Evolutionary conservation across 2,329 filamentous ascomycete genomes (phyloP).

Genomic region (Immersiporthe knoxdaviesiana): DNA sequence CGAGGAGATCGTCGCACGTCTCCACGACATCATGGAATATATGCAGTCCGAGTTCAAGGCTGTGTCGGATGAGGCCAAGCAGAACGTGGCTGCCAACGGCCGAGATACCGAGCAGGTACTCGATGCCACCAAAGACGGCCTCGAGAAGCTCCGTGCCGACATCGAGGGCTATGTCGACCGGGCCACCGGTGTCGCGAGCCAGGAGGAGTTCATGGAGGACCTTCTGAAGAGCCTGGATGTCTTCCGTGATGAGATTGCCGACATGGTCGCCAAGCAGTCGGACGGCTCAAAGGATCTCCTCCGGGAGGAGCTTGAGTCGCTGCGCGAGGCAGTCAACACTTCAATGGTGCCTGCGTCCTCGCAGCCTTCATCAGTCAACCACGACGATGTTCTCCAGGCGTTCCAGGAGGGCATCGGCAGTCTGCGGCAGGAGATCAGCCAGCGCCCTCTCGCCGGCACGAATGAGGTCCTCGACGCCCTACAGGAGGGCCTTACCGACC

Average conservation of each 20-base stretch:
- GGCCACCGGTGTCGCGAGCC: conserved; percentile 67
- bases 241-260: conserved; percentile 68
- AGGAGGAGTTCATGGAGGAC: conserved; percentile 77
- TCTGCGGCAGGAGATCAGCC: conserved; percentile 74
- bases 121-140: conserved; percentile 83
- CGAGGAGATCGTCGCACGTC: conserved; percentile 56
- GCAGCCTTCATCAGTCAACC: conserved; percentile 44
- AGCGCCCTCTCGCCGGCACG: conserved; percentile 68
- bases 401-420: conserved; percentile 73
- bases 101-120: conserved; percentile 86
- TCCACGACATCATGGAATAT: conserved; percentile 67
- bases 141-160: conserved; percentile 78
- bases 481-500: conserved; percentile 80
- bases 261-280: conserved; percentile 56
- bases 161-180: conserved; percentile 82
- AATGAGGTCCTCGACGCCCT: conserved; percentile 88
- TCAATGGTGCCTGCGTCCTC: conserved; percentile 65
- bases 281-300: conserved; percentile 68
- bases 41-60: conserved; percentile 63
- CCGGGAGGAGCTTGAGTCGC: conserved; percentile 79
- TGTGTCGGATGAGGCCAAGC: conserved; percentile 68
- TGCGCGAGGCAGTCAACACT: conserved; percentile 76
- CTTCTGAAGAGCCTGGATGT: conserved; percentile 67
- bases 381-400: conserved; percentile 71
- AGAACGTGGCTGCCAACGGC: conserved; percentile 78